phyloP scores from a whole-genome alignment of 352 stramenopile genomes.

The Pythium guiyangense region DNA sequence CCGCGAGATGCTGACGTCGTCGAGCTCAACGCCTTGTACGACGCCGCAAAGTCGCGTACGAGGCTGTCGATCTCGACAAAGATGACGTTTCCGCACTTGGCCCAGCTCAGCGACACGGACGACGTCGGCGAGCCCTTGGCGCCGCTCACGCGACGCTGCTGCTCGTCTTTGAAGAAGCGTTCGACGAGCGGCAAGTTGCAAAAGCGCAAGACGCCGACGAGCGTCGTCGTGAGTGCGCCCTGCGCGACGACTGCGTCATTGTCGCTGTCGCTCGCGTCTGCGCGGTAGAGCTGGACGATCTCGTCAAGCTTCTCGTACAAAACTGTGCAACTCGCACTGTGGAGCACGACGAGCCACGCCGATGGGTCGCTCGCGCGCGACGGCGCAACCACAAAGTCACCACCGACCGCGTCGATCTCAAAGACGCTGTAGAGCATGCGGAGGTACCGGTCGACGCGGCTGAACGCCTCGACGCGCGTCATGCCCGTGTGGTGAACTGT shows the following conservation, averaged over 20 bases:
- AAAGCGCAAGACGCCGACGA: conserved; percentile 62
- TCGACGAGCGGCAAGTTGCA: conserved; percentile 80
- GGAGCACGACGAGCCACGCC: conserved; percentile 63
- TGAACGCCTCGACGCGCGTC: conserved; percentile 36
- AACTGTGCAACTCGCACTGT: conserved; percentile 64
- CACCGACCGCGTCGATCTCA: conserved; percentile 22
- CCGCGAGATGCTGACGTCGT: conserved; percentile 14
- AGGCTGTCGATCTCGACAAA: conserved; percentile 80
- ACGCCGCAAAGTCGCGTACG: conserved; percentile 72
- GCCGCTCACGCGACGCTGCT: conserved; percentile 5
- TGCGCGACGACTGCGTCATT: conserved; percentile 28
- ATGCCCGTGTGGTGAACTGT: conserved; percentile 52
- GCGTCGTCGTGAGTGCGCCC: conserved; percentile 49
- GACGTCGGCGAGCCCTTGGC: conserved; percentile 13
- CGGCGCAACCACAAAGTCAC: background rate
- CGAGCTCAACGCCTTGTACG: conserved; percentile 35
- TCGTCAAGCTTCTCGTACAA: conserved; percentile 86
- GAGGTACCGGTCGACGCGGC: conserved; percentile 48
- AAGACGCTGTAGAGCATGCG: conserved; percentile 53
- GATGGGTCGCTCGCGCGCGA: conserved; percentile 33
- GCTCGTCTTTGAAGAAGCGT: conserved; percentile 54
- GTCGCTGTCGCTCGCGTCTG: conserved; percentile 7
- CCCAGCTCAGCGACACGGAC: conserved; percentile 48
- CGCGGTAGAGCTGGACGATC: conserved; percentile 65
- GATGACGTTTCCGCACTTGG: conserved; percentile 80